These are phyloP conservation scores for Dictyostelium discoideum DNA, from an alignment of 78 protist genomes.

Conservation along the genomic window DNA sequence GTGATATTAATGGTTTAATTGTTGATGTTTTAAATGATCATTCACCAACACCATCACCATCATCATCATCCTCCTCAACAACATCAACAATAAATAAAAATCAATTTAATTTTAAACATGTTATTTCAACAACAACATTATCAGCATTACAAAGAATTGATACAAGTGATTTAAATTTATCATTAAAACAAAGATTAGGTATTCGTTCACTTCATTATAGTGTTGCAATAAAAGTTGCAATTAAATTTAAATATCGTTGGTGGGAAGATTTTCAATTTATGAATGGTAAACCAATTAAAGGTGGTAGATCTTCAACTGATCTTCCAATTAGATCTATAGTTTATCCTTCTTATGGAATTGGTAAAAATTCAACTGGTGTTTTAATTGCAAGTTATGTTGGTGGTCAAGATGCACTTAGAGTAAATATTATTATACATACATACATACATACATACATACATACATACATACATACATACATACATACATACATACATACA, in stretches of 20 bases:
- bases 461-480: too few species aligned
- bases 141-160: slow-evolving; percentile 19
- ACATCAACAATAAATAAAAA: not conserved
- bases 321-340: not conserved
- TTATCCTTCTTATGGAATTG: slow-evolving; percentile 43
- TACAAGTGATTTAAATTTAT: not conserved
- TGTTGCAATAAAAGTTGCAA: slow-evolving; percentile 4
- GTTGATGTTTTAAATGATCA: not conserved
- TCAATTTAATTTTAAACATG: slow-evolving; percentile 3
- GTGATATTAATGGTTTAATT: not conserved
- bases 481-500: too few species aligned
- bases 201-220: slow-evolving; percentile 5
- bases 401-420: slow-evolving; percentile 26
- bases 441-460: too few species aligned
- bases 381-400: not conserved
- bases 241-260: slow-evolving; percentile 29
- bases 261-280: slow-evolving; percentile 31
- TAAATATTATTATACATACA: too few species aligned
- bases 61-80: not conserved
- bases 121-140: slow-evolving; percentile 21
- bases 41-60: not conserved
- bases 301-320: slow-evolving; percentile 34
- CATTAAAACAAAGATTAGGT: not conserved
- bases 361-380: not conserved
- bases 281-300: slow-evolving; percentile 42